Conservation (phyloP, 306 rosid genomes). For the Dalbergia cochinchinensis region DNA sequence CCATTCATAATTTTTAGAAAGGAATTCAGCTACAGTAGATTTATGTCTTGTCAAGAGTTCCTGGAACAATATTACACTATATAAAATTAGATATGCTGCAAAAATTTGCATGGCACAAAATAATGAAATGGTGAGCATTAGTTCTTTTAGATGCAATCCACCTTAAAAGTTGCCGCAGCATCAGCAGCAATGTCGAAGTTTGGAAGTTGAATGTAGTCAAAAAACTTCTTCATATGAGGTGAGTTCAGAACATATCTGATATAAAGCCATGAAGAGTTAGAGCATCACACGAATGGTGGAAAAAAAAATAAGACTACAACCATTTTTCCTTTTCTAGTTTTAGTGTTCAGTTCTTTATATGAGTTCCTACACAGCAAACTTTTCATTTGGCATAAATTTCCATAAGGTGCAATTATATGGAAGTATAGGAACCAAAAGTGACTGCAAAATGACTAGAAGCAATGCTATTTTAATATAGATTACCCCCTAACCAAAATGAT, state of each 20-base stretch:
- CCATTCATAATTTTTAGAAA: constrained; percentile 96
- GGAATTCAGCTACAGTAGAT: constrained; percentile 95
- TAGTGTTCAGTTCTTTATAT: constrained; percentile 21
- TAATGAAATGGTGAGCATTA: constrained; percentile 15
- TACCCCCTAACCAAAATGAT: constrained; percentile 5
- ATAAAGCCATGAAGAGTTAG: constrained; percentile 44
- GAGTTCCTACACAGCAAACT: constrained; percentile 28
- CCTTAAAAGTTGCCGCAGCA: constrained; percentile 99
- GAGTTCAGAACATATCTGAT: constrained; percentile 96
- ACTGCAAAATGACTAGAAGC: not conserved
- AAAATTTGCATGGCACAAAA: constrained; percentile 25
- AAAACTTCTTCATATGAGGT: constrained; percentile 84
- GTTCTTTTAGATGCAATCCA: constrained; percentile 41
- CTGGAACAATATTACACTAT: constrained; percentile 60
- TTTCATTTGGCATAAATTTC: constrained; percentile 42
- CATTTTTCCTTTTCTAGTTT: constrained; percentile 17
- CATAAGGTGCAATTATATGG: constrained; percentile 21
- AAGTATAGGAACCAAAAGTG: constrained; percentile 36
- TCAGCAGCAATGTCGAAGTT: constrained; percentile 98
- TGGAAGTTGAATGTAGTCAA: constrained; percentile 94
- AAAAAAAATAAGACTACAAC: not conserved
- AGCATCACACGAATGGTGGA: constrained; percentile 28
- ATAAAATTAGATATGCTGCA: constrained; percentile 1
- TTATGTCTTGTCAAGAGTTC: constrained; percentile 98
- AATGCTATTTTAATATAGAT: constrained; percentile 9